Base-by-base conservation (phyloP, 2,329 filamentous ascomycete genomes). In the Delphinella strobiligena region DNA sequence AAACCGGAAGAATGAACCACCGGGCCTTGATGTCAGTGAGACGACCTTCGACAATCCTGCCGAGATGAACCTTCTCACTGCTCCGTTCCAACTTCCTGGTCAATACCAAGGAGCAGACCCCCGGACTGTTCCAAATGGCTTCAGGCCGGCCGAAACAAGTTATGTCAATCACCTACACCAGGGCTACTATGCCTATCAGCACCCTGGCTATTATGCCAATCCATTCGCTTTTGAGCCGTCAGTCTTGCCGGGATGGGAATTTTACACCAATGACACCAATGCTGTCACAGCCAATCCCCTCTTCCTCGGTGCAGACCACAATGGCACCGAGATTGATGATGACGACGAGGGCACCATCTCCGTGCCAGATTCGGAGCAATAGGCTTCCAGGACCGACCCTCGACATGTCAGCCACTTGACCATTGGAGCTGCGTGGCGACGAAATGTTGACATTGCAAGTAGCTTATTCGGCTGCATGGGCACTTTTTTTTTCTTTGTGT, bases 31-130 rank as follows among this genome's bases (percentile, higher is more conserved):
- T 12, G 57, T 59, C 22, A 46, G 56, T 27, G 49, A 53, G 19
- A 42, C 59, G 19, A 57, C 54, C 15, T 55, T 58, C 42, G 49
- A 53, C 31, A 42, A 51, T 16, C 48, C 51, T 5, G 32, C 42
- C 18, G 38, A 27, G 16, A 43, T 49, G 37, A 36, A 31, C 8
- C 40, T 42, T 12, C 35, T 49, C 31, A 49, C 42, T 2, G 44
- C 48, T 19, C 42, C 38, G 19, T 47, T 50, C 17, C 31, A 38
- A 9, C 40, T 36, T n/a, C 36, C 38, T n/a, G n/a, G n/a, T n/a
- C 7, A 19, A 38, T 9, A 48, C 37, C 34, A 41, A 42, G 15
- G 16, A 22, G 9, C 24, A 37, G 12, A 40, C 39, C 5, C 19
- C 42, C 12, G 17, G 31, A 9, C 44, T 40, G 33, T 42, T 41